Evolutionary conservation across 352 stramenopile genomes (phyloP).

Genomic region (Peronospora belbahrii): DNA sequence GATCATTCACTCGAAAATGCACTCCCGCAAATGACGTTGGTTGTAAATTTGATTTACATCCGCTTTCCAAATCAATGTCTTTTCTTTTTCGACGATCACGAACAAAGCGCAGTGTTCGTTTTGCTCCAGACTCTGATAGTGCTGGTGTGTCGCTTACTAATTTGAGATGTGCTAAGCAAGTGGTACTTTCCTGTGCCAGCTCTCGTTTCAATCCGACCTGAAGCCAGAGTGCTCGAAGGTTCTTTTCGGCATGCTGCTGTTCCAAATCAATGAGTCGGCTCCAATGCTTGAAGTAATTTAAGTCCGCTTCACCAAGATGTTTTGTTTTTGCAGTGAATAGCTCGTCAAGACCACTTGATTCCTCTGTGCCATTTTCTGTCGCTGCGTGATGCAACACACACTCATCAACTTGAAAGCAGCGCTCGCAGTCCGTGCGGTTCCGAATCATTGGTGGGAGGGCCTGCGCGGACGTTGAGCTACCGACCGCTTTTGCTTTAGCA

Average conservation of each 20-base stretch:
- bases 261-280: conserved; percentile 66
- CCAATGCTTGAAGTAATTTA: conserved; percentile 69
- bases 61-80: neutral
- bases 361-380: conserved; percentile 56
- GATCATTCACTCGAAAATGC: conserved; percentile 60
- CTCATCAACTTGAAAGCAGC: conserved; percentile 79
- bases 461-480: conserved; percentile 35
- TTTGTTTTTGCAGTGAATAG: conserved; percentile 49
- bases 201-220: conserved; percentile 54
- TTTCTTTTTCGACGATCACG: conserved; percentile 32
- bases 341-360: conserved; percentile 63
- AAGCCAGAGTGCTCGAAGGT: conserved; percentile 60
- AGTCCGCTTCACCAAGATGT: conserved; percentile 46
- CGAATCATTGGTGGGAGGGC: conserved; percentile 71
- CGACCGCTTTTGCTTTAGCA: conserved; percentile 47
- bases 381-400: conserved; percentile 82
- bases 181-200: conserved; percentile 34
- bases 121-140: conserved; percentile 24
- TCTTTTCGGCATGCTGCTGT: conserved; percentile 64
- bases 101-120: conserved; percentile 41
- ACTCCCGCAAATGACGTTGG: conserved; percentile 41
- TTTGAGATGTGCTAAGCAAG: conserved; percentile 48
- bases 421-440: conserved; percentile 50
- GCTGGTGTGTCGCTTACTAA: conserved; percentile 39
- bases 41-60: conserved; percentile 1